Conservation (phyloP, 2,329 filamentous ascomycete species). For the Neonectria punicea region DNA sequence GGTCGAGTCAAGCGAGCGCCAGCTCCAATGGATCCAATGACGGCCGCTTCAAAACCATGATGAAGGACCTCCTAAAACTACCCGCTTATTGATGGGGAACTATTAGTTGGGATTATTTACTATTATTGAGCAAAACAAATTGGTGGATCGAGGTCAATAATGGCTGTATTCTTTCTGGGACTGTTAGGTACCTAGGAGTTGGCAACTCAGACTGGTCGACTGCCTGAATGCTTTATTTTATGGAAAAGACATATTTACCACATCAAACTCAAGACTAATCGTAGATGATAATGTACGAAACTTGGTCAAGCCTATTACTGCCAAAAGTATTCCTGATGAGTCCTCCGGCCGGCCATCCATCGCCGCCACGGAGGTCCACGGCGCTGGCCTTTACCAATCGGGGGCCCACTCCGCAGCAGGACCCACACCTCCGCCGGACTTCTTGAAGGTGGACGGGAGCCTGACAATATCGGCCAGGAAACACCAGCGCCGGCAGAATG, state of each 20-base stretch:
- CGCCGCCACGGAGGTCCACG: slow-evolving; percentile 4
- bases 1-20: slow-evolving; percentile 17
- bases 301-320: too few species aligned
- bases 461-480: not conserved
- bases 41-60: slow-evolving; percentile 12
- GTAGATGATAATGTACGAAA: not conserved
- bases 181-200: not conserved
- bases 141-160: not conserved
- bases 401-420: not conserved
- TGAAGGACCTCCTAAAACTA: slow-evolving; percentile 4
- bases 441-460: not conserved
- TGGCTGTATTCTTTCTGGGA: not conserved
- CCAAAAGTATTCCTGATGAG: not conserved
- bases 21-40: slow-evolving; percentile 9
- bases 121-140: not conserved
- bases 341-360: not conserved
- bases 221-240: not conserved
- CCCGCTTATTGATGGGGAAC: slow-evolving; percentile 6
- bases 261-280: not conserved
- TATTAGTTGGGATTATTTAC: not conserved
- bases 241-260: not conserved
- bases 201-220: not conserved
- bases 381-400: slow-evolving; percentile 1
- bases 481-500: not conserved
- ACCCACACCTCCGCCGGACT: not conserved